A percentile compares a stretch with the other conserved stretches of the same genome.
These are phyloP conservation scores for Cystobasidiaceae sp. DNA, from an alignment of 1,284 basidiomycete genomes.

Conservation along the genomic window DNA sequence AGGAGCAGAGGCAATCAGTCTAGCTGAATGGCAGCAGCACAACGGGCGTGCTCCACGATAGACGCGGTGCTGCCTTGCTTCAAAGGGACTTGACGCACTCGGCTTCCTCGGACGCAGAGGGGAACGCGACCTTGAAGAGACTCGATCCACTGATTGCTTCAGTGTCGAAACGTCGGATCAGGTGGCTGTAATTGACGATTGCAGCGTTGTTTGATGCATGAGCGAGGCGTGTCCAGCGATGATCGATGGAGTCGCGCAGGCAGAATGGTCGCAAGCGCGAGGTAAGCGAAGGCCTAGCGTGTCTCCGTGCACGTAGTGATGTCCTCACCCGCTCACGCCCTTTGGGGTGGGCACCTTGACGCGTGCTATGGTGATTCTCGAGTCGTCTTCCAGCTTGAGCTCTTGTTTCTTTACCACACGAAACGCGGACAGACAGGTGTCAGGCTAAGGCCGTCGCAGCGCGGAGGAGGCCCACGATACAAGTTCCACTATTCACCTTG, in stretches of 20 bases:
- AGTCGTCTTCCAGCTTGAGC: conserved; percentile 36
- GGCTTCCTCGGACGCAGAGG: conserved; percentile 68
- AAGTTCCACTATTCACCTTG: conserved; percentile 27
- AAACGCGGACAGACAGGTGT: background rate
- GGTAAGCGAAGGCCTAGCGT: background rate
- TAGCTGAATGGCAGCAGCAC: background rate
- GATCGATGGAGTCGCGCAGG: background rate
- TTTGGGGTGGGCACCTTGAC: conserved; percentile 79
- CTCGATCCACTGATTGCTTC: conserved; percentile 91
- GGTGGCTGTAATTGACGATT: conserved; percentile 49
- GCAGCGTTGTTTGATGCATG: too few species aligned
- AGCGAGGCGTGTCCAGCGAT: background rate
- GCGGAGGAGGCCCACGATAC: background rate
- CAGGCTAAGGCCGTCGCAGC: background rate
- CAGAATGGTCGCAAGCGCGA: background rate
- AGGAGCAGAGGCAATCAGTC: too few species aligned
- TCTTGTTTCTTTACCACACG: conserved; percentile 35
- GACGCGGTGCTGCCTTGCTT: background rate
- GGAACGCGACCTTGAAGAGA: conserved; percentile 97
- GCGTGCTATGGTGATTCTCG: conserved; percentile 71
- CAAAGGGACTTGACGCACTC: conserved; percentile 65
- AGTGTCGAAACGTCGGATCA: conserved; percentile 91
- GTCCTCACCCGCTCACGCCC: conserved; percentile 42
- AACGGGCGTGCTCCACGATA: background rate
- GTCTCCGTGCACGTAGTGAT: conserved; percentile 45